These are phyloP conservation scores for Fusarium torreyae DNA, from an alignment of 2,329 filamentous ascomycete genomes.

Conservation along the genomic window DNA sequence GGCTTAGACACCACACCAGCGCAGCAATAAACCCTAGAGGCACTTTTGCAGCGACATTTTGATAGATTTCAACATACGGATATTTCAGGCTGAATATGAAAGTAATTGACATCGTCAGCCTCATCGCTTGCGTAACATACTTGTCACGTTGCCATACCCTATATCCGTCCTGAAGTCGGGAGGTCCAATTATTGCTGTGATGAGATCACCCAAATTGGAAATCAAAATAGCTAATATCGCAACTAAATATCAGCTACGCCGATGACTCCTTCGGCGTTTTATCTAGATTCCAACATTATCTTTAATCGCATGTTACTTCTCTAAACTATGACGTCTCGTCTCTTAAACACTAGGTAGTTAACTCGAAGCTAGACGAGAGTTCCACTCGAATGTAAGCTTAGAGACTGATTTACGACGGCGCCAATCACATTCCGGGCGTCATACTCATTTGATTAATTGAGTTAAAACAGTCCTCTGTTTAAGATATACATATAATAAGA, in stretches of 20 bases:
- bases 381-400: neutral
- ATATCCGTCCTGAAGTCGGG: neutral
- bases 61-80: neutral
- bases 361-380: neutral
- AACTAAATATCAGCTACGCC: neutral
- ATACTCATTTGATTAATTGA: neutral
- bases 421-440: neutral
- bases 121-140: neutral
- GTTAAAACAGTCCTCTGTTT: too few relatives aligned
- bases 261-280: neutral
- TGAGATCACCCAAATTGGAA: neutral
- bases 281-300: neutral
- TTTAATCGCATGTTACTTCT: neutral
- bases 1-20: conserved; percentile 11
- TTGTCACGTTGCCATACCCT: neutral
- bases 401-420: neutral
- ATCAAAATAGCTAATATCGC: neutral
- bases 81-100: neutral
- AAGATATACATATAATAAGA: too few relatives aligned
- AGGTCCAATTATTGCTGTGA: neutral
- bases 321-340: neutral
- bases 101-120: neutral
- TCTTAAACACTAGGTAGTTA: neutral
- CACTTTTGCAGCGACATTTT: neutral
- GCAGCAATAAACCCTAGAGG: neutral